phyloP scores from a whole-genome alignment of 2,329 filamentous ascomycete species.

The Fusarium temperatum region DNA sequence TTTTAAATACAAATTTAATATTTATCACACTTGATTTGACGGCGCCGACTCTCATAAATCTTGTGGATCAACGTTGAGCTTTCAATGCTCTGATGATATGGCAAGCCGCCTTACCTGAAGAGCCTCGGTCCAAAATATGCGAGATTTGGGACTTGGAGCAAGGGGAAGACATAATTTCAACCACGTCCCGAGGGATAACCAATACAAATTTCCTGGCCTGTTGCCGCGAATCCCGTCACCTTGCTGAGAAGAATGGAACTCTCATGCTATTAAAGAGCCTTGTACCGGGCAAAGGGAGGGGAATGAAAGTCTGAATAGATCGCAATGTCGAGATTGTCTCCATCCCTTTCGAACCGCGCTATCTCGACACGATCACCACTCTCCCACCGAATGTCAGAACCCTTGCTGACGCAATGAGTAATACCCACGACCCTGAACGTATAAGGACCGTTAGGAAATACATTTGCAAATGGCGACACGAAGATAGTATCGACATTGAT shows the following conservation, averaged over 20 bases:
- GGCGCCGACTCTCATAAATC: background rate
- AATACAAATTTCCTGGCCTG: background rate
- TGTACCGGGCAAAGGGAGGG: background rate
- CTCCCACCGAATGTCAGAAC: background rate
- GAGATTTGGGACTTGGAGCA: background rate
- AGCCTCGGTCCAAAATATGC: background rate
- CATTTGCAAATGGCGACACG: background rate
- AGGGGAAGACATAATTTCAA: background rate
- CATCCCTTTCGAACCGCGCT: background rate
- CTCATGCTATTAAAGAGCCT: background rate
- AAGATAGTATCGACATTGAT: background rate
- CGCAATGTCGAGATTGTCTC: background rate
- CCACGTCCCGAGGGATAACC: background rate
- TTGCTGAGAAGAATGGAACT: background rate
- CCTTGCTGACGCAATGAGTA: background rate
- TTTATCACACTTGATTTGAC: background rate
- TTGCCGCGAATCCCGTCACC: background rate
- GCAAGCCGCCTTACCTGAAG: background rate
- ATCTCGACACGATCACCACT: background rate
- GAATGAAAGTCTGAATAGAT: background rate
- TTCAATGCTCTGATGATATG: background rate
- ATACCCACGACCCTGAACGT: background rate
- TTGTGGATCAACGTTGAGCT: background rate
- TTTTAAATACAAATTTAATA: slow-evolving; percentile 1
- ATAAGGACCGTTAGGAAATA: no score